These are phyloP conservation scores for Arthroderma sp. DNA, from an alignment of 2,329 filamentous ascomycete genomes.

Conservation along the genomic window DNA sequence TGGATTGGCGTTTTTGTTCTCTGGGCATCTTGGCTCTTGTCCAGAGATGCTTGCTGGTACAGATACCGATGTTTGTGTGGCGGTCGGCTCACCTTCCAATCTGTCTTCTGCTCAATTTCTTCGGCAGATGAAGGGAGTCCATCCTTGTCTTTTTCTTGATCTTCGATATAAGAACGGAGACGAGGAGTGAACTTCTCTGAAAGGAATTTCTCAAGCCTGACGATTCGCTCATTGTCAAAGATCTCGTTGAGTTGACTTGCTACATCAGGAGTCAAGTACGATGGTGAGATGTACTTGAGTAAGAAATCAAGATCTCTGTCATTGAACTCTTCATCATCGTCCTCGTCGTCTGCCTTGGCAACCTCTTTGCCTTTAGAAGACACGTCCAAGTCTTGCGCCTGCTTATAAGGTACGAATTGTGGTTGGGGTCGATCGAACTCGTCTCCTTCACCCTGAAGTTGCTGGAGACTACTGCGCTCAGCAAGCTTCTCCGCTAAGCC, in stretches of 20 bases:
- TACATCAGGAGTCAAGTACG: slow-evolving; percentile 84
- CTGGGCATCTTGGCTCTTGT: slow-evolving; percentile 24
- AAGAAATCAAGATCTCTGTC: slow-evolving; percentile 79
- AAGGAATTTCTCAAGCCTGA: slow-evolving; percentile 69
- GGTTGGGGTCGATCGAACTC: slow-evolving; percentile 72
- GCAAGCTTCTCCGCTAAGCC: slow-evolving; percentile 81
- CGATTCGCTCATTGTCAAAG: slow-evolving; percentile 72
- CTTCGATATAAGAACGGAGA: slow-evolving; percentile 59
- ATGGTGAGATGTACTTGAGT: slow-evolving; percentile 77
- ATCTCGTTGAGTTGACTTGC: slow-evolving; percentile 67
- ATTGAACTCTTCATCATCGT: slow-evolving; percentile 46
- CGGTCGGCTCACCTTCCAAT: slow-evolving; percentile 68
- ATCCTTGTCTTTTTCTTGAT: slow-evolving; percentile 44
- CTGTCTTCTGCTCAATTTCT: slow-evolving; percentile 47
- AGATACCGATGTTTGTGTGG: slow-evolving; percentile 93
- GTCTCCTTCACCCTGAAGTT: slow-evolving; percentile 83
- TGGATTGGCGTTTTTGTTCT: slow-evolving; percentile 48
- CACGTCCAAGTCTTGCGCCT: slow-evolving; percentile 20
- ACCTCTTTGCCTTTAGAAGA: slow-evolving; percentile 23
- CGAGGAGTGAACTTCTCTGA: slow-evolving; percentile 62
- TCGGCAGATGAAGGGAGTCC: slow-evolving; percentile 34
- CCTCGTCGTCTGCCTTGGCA: slow-evolving; percentile 26
- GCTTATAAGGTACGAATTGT: slow-evolving; percentile 38
- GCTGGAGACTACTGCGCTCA: slow-evolving; percentile 80
- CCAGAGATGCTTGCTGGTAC: slow-evolving; percentile 50